Conservation (phyloP, 768 basidiomycete genomes). For the Lanmaoa rubissima region DNA sequence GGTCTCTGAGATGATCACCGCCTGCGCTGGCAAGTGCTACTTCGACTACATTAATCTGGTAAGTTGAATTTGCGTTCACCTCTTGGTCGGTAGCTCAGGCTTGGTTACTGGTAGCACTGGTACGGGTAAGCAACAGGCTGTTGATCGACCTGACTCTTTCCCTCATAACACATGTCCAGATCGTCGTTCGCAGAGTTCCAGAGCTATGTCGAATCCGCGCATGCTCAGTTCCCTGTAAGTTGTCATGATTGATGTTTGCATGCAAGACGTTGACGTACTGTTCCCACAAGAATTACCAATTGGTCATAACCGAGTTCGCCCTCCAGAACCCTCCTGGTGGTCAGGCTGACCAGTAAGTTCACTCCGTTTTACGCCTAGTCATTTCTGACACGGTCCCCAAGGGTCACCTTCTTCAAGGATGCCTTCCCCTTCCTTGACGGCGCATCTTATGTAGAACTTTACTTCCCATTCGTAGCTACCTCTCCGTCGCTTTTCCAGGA, state of each 20-base stretch:
- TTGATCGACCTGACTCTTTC: background rate
- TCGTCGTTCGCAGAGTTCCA: slow-evolving; percentile 29
- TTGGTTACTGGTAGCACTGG: slow-evolving; percentile 23
- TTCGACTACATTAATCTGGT: slow-evolving; percentile 38
- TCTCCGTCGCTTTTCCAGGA: slow-evolving; percentile 25
- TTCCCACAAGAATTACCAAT: slow-evolving; percentile 14
- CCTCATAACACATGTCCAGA: slow-evolving; percentile 18
- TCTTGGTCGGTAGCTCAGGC: background rate
- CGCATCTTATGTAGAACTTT: slow-evolving; percentile 31
- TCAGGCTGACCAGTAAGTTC: slow-evolving; percentile 30
- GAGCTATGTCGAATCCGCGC: slow-evolving; percentile 24
- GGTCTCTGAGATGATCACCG: slow-evolving; percentile 35
- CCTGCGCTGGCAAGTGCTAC: slow-evolving; percentile 36
- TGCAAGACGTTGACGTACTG: slow-evolving; percentile 2
- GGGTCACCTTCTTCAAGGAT: slow-evolving; percentile 33
- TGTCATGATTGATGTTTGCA: no score
- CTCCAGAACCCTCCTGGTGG: slow-evolving; percentile 32
- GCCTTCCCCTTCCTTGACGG: slow-evolving; percentile 37
- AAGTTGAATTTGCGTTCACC: background rate
- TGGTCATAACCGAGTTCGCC: slow-evolving; percentile 36
- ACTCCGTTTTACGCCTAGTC: background rate
- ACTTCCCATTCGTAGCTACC: slow-evolving; percentile 38
- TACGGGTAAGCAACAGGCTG: slow-evolving; percentile 22
- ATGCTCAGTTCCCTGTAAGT: slow-evolving; percentile 30
- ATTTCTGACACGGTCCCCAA: slow-evolving; percentile 9